Evolutionary conservation across 805 yeast genomes (phyloP).

Genomic region (Zygoascus flipseniorum): DNA sequence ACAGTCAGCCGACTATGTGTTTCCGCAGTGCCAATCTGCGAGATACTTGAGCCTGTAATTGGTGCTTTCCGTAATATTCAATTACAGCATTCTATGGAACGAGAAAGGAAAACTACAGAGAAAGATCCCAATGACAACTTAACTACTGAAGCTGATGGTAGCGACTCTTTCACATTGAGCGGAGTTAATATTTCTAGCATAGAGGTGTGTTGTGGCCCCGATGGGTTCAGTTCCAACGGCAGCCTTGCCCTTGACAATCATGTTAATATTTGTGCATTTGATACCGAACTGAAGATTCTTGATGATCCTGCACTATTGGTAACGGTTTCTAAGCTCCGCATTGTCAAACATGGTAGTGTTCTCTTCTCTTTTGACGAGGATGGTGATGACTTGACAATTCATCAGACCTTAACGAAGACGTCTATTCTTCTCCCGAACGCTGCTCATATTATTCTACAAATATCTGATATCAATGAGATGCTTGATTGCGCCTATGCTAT

Average conservation of each 20-base stretch:
- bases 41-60: background rate
- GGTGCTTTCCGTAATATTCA: background rate
- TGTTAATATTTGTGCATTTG: background rate
- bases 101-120: background rate
- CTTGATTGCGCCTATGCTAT: background rate
- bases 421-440: constrained; percentile 6
- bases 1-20: constrained; percentile 5
- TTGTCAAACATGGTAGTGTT: background rate
- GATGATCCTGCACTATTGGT: background rate
- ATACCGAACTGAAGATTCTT: background rate
- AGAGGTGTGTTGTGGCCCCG: background rate
- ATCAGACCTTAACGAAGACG: background rate
- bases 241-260: background rate
- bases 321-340: background rate
- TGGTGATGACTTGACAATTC: constrained; percentile 6
- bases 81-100: background rate
- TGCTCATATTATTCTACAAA: background rate
- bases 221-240: background rate
- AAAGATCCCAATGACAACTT: background rate
- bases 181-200: background rate
- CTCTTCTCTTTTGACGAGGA: constrained; percentile 3
- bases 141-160: background rate
- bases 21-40: background rate
- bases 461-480: constrained; percentile 1
- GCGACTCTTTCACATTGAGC: background rate